Evolutionary conservation across 164 flowering plant species (phyloP).

Genomic region (Stephania cephalantha): DNA sequence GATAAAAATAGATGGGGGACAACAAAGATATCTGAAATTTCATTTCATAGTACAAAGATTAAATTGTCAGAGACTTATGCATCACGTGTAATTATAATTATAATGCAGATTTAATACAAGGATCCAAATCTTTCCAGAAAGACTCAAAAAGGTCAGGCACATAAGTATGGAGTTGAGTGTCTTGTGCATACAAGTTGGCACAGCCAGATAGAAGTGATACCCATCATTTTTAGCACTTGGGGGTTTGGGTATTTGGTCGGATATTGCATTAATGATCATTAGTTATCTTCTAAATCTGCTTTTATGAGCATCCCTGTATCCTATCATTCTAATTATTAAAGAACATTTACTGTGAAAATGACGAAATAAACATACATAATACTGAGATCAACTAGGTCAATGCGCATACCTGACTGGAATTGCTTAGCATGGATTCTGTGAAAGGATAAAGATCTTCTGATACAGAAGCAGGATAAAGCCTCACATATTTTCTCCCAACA

Average conservation of each 20-base stretch:
- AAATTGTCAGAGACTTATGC: not conserved
- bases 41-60: not conserved
- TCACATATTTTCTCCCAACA: slow-evolving; percentile 88
- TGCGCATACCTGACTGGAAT: slow-evolving; percentile 75
- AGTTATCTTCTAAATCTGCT: not conserved
- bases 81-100: not conserved
- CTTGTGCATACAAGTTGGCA: not conserved
- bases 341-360: not conserved
- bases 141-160: not conserved
- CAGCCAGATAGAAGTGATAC: no score
- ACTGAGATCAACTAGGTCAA: not conserved
- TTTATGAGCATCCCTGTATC: not conserved
- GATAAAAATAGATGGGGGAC: not conserved
- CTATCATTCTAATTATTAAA: not conserved
- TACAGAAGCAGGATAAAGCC: slow-evolving; percentile 75
- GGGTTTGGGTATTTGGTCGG: no score
- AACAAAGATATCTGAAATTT: not conserved
- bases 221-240: no score
- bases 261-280: no score
- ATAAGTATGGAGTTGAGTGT: not conserved
- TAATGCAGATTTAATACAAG: no score
- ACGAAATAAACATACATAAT: not conserved
- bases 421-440: slow-evolving; percentile 75
- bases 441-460: slow-evolving; percentile 76
- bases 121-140: not conserved